phyloP scores from a whole-genome alignment of 352 stramenopile genomes.

The Phytophthora citricola region DNA sequence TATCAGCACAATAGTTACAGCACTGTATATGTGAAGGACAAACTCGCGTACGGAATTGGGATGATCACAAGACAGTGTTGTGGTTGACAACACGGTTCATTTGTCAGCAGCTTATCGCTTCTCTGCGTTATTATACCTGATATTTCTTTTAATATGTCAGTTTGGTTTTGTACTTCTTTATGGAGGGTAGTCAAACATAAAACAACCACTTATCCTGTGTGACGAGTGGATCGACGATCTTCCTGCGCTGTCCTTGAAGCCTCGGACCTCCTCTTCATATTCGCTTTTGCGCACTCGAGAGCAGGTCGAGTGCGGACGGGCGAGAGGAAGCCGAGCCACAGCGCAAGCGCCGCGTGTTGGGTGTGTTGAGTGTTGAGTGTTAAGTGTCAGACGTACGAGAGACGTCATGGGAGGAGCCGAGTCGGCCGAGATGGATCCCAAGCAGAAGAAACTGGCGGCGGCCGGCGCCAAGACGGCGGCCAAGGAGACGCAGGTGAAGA shows the following conservation, averaged over 20 bases:
- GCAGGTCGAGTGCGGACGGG: conserved; percentile 21
- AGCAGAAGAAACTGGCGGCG: conserved; percentile 19
- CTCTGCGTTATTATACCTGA: neutral
- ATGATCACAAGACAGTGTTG: no score
- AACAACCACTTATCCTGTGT: neutral
- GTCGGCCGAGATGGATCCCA: conserved; percentile 31
- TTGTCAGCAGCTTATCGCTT: no score
- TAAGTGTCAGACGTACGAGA: neutral
- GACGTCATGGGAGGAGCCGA: conserved; percentile 36
- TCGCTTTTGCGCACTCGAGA: conserved; percentile 28
- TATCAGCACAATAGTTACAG: neutral
- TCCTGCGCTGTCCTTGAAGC: conserved; percentile 15
- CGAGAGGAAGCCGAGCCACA: conserved; percentile 21
- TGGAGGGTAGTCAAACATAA: conserved; percentile 14
- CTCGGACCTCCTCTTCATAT: conserved; percentile 10
- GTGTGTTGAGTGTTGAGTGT: conserved; percentile 32
- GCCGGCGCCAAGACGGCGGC: conserved; percentile 13
- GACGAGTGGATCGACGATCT: conserved; percentile 15
- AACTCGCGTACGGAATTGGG: no score
- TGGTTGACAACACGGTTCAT: no score
- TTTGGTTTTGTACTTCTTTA: neutral
- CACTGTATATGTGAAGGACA: no score
- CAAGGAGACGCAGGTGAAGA: conserved; percentile 19
- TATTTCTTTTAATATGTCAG: neutral
- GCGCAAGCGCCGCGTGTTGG: conserved; percentile 23